phyloP scores from a whole-genome alignment of 768 basidiomycete species.

The Hygrocybe coccinea region DNA sequence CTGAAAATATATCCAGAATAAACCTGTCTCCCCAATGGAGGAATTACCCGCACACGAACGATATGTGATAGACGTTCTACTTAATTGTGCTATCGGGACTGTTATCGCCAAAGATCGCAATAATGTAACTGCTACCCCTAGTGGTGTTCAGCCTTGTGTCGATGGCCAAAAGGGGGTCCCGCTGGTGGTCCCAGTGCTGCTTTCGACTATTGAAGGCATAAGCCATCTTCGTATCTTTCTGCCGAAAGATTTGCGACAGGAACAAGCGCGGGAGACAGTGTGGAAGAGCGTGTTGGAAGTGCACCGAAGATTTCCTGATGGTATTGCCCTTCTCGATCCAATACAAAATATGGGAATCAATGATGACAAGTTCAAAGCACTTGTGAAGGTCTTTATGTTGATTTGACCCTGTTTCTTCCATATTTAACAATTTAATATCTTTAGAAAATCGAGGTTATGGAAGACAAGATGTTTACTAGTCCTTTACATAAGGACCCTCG shows the following conservation, averaged over 20 bases:
- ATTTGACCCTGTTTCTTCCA: neutral
- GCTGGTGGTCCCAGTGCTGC: slow-evolving; percentile 80
- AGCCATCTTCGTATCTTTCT: slow-evolving; percentile 82
- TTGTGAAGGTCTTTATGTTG: slow-evolving; percentile 60
- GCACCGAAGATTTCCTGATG: slow-evolving; percentile 84
- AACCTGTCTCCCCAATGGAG: slow-evolving; percentile 62
- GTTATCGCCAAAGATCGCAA: slow-evolving; percentile 55
- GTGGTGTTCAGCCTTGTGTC: slow-evolving; percentile 72
- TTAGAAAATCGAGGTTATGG: slow-evolving; percentile 89
- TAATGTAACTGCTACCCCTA: slow-evolving; percentile 51
- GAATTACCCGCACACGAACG: slow-evolving; percentile 79
- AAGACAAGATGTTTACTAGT: slow-evolving; percentile 76
- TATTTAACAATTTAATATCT: neutral
- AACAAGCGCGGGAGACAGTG: slow-evolving; percentile 69
- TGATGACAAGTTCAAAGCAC: slow-evolving; percentile 84
- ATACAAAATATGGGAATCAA: slow-evolving; percentile 93
- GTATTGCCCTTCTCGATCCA: slow-evolving; percentile 83
- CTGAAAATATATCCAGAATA: slow-evolving; percentile 40
- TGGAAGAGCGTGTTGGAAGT: slow-evolving; percentile 92
- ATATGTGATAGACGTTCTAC: slow-evolving; percentile 88
- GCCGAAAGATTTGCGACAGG: slow-evolving; percentile 82
- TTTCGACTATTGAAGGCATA: slow-evolving; percentile 82
- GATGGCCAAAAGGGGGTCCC: slow-evolving; percentile 70
- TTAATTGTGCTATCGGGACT: slow-evolving; percentile 69
- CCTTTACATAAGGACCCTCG: slow-evolving; percentile 74